Conservation (phyloP, 495 filamentous ascomycete genomes). For the Tuber calosporum region DNA sequence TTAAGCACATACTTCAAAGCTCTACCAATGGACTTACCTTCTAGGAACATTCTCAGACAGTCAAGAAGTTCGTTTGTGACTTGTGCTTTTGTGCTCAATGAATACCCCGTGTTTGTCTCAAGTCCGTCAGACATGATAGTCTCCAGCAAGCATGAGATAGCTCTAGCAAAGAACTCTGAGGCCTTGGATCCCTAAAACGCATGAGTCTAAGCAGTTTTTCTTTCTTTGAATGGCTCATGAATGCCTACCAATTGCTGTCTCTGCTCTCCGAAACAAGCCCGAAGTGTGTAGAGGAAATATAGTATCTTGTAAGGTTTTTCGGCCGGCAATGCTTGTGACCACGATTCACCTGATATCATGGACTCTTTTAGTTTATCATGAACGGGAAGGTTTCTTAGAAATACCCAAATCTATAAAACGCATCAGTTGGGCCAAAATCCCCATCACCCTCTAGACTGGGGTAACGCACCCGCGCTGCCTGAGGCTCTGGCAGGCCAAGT, state of each 20-base stretch:
- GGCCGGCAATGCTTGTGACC: constrained; percentile 58
- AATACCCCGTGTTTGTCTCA: constrained; percentile 32
- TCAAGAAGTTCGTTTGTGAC: constrained; percentile 38
- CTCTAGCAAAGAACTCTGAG: constrained; percentile 23
- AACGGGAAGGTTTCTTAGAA: constrained; percentile 65
- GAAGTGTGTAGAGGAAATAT: constrained; percentile 64
- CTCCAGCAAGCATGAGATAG: constrained; percentile 30
- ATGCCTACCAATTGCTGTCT: constrained; percentile 42
- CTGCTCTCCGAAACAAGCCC: constrained; percentile 48
- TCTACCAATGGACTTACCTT: constrained; percentile 22
- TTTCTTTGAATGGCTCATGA: background rate
- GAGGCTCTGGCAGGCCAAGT: constrained; percentile 63
- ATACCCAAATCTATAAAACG: constrained; percentile 58
- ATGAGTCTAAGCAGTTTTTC: constrained; percentile 24
- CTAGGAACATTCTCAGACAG: constrained; percentile 34
- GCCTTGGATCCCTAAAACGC: constrained; percentile 21
- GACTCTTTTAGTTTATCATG: constrained; percentile 55
- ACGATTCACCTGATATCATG: constrained; percentile 52
- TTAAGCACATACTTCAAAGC: constrained; percentile 15
- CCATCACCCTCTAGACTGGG: background rate
- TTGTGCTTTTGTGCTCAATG: constrained; percentile 32
- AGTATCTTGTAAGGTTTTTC: constrained; percentile 65
- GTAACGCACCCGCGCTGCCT: constrained; percentile 58
- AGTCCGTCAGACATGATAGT: constrained; percentile 26
- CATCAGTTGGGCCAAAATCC: constrained; percentile 32